A percentile compares a stretch with the other conserved stretches of the same genome.
phyloP scores from a whole-genome alignment of 2,329 filamentous ascomycete species.

The Monosporascus cannonballus region DNA sequence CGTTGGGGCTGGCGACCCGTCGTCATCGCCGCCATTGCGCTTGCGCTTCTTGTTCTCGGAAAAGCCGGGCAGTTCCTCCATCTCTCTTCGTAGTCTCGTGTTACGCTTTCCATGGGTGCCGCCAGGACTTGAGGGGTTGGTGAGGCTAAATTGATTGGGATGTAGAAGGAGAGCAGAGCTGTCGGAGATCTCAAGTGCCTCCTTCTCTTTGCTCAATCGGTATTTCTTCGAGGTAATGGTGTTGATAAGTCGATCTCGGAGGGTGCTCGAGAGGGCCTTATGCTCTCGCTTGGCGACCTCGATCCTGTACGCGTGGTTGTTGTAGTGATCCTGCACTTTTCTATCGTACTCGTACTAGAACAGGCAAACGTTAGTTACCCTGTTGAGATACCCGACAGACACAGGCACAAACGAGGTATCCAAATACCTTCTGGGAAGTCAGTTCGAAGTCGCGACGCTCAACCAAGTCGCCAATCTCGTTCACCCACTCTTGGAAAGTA shows the following conservation, averaged over 20 bases:
- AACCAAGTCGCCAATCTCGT: constrained; percentile 80
- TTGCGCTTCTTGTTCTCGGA: constrained; percentile 58
- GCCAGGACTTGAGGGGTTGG: constrained; percentile 58
- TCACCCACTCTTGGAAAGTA: constrained; percentile 78
- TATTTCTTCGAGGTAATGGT: constrained; percentile 59
- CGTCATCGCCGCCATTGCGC: constrained; percentile 51
- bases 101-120: constrained; percentile 58
- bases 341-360: constrained; percentile 56
- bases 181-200: constrained; percentile 61
- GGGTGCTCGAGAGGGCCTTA: constrained; percentile 50
- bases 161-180: constrained; percentile 60
- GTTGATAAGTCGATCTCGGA: constrained; percentile 63
- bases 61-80: constrained; percentile 51
- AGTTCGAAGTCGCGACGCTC: constrained; percentile 83
- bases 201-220: constrained; percentile 59
- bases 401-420: neutral
- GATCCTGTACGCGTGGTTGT: constrained; percentile 54
- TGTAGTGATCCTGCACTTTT: constrained; percentile 53
- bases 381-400: neutral
- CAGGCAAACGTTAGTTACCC: constrained; percentile 11
- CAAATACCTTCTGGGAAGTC: constrained; percentile 67
- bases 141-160: constrained; percentile 61
- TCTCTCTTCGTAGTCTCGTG: constrained; percentile 54
- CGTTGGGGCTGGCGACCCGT: constrained; percentile 55
- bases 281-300: constrained; percentile 59